A percentile compares a stretch with the other conserved stretches of the same genome.
Conservation (phyloP, 2,329 filamentous ascomycete species). For the Phoma sp. region DNA sequence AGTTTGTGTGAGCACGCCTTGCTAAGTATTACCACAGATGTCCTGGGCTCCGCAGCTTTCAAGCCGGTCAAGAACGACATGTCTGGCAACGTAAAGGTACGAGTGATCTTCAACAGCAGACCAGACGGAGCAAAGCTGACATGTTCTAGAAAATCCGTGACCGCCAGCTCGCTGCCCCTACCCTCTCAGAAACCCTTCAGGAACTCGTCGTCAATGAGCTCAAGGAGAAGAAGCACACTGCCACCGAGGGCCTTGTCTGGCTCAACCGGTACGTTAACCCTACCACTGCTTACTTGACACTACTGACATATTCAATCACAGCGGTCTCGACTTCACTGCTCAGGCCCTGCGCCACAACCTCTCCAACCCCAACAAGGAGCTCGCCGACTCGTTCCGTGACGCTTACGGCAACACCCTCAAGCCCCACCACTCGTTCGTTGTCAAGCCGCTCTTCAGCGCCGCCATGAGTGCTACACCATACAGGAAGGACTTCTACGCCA, state of each 20-base stretch:
- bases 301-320: conserved; percentile 47
- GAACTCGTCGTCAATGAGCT: conserved; percentile 85
- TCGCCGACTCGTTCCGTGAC: conserved; percentile 82
- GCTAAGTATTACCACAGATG: conserved; percentile 52
- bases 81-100: conserved; percentile 86
- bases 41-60: conserved; percentile 76
- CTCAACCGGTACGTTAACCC: conserved; percentile 72
- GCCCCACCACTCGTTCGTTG: conserved; percentile 84
- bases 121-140: not conserved
- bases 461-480: conserved; percentile 95
- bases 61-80: conserved; percentile 91
- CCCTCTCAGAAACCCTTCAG: conserved; percentile 83
- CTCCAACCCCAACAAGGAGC: conserved; percentile 71
- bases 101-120: not conserved
- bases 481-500: conserved; percentile 89
- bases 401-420: conserved; percentile 90
- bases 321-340: conserved; percentile 92
- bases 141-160: conserved; percentile 80
- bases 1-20: not conserved
- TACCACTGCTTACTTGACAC: conserved; percentile 11
- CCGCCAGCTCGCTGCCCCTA: conserved; percentile 77
- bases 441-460: conserved; percentile 91
- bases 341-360: conserved; percentile 82
- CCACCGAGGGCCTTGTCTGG: conserved; percentile 91
- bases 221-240: conserved; percentile 85